Evolutionary conservation across 345 rosid genomes (phyloP).

Genomic region (Eutrema yunnanense): DNA sequence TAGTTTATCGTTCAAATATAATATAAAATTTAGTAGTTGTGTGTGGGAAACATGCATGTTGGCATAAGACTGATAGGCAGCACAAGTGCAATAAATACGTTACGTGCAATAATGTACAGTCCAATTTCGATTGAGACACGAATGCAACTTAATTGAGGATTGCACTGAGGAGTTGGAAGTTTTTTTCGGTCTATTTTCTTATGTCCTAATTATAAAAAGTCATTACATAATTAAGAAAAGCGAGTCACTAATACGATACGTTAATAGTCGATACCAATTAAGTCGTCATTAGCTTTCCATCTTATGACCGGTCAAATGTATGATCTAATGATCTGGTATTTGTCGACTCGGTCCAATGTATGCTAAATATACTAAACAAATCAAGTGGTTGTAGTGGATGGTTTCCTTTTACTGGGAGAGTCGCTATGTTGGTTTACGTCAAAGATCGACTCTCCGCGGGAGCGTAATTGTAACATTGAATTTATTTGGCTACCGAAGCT

Average conservation of each 20-base stretch:
- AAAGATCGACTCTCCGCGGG: too few species aligned
- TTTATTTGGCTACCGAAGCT: too few species aligned
- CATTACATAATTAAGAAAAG: neutral
- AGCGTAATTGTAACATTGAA: too few species aligned
- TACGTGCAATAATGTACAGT: neutral
- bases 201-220: neutral
- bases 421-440: too few species aligned
- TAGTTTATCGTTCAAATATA: neutral
- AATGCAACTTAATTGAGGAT: neutral
- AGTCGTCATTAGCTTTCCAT: neutral
- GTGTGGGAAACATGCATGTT: neutral
- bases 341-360: neutral
- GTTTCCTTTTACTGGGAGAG: too few species aligned
- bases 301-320: slow-evolving; percentile 1
- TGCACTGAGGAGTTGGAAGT: neutral
- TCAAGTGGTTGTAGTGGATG: too few species aligned
- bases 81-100: neutral
- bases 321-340: slow-evolving; percentile 6
- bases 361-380: neutral
- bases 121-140: neutral
- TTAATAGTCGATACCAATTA: neutral
- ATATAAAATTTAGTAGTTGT: neutral
- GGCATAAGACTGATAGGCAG: neutral
- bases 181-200: neutral
- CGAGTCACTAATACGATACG: neutral